Evolutionary conservation across 1,284 basidiomycete species (phyloP).

Genomic region (Farysia itapuensis): DNA sequence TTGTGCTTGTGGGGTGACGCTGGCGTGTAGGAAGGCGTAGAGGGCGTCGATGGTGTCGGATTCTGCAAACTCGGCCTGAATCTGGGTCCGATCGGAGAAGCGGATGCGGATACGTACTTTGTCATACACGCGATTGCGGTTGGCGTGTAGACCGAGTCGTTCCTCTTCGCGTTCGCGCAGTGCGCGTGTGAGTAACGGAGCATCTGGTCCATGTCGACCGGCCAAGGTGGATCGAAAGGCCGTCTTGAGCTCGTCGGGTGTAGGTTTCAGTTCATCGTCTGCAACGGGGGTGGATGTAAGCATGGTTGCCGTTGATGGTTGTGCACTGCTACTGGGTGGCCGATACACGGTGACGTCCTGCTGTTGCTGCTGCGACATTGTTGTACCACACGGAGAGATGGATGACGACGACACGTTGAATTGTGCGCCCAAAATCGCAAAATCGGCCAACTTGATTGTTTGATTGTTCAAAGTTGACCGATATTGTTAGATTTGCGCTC

Average conservation of each 20-base stretch:
- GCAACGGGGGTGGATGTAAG: too few relatives aligned
- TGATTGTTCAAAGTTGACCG: too few relatives aligned
- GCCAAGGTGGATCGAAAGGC: conserved; percentile 69
- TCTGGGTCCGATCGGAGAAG: conserved; percentile 76
- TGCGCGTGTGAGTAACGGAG: conserved; percentile 73
- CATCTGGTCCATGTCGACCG: conserved; percentile 72
- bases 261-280: conserved; percentile 66
- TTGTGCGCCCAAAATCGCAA: too few relatives aligned
- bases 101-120: conserved; percentile 78
- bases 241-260: conserved; percentile 71
- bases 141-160: conserved; percentile 64
- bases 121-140: conserved; percentile 71
- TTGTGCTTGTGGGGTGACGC: neutral
- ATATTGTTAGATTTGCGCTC: too few relatives aligned
- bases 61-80: conserved; percentile 77
- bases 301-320: too few relatives aligned
- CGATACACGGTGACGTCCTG: too few relatives aligned
- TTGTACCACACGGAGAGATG: too few relatives aligned
- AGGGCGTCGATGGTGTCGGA: conserved; percentile 74
- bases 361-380: too few relatives aligned
- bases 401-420: too few relatives aligned
- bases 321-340: too few relatives aligned
- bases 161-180: conserved; percentile 69
- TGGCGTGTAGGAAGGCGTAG: conserved; percentile 76
- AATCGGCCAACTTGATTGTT: too few relatives aligned